phyloP scores from a whole-genome alignment of 2,329 filamentous ascomycete species.

The Fusarium sp. region DNA sequence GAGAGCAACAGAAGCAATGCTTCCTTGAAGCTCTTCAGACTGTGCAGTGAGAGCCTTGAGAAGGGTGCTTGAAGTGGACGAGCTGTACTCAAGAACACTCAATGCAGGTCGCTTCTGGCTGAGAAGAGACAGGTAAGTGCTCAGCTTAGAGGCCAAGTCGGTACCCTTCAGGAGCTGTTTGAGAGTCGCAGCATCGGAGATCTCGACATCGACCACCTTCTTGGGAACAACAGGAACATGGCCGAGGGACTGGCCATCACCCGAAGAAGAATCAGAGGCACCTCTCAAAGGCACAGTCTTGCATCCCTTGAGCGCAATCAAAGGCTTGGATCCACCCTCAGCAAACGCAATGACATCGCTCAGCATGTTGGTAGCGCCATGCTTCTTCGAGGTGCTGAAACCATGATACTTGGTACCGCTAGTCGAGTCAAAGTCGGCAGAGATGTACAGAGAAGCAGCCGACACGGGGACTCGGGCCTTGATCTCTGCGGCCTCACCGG shows the following conservation, averaged over 20 bases:
- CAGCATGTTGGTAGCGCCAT: background rate
- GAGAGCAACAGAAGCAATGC: background rate
- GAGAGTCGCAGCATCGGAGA: background rate
- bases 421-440: background rate
- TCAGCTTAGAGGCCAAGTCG: background rate
- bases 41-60: background rate
- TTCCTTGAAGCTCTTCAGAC: background rate
- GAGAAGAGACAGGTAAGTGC: background rate
- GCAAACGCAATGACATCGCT: background rate
- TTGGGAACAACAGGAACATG: background rate
- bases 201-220: background rate
- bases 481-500: background rate
- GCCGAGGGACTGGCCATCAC: background rate
- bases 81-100: background rate
- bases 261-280: background rate
- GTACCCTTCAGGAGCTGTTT: background rate
- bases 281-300: background rate
- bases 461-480: background rate
- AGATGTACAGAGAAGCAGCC: background rate
- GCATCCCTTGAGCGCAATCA: background rate
- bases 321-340: background rate
- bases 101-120: background rate
- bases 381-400: background rate
- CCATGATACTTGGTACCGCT: background rate
- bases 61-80: background rate